A percentile compares a stretch with the other conserved stretches of the same genome.
Conservation (phyloP, 2,329 filamentous ascomycete genomes). For the Sporothrix protearum region DNA sequence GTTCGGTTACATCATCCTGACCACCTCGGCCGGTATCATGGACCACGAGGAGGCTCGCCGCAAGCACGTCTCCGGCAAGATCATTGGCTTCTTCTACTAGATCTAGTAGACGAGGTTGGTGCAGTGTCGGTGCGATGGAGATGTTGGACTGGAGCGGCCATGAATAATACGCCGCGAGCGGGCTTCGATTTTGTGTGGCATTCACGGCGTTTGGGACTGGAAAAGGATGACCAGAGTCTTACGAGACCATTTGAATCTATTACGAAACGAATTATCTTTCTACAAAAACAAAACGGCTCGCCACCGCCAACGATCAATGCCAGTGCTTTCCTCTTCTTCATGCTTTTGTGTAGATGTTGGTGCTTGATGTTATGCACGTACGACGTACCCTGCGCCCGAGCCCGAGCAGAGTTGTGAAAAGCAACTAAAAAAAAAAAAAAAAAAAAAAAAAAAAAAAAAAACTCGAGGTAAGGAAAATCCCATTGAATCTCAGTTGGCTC, state of each 20-base stretch:
- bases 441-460: too few relatives aligned
- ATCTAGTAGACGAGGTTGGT: background rate
- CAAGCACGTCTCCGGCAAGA: slow-evolving; percentile 98
- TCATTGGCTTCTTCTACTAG: slow-evolving; percentile 99
- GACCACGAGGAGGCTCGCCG: slow-evolving; percentile 99
- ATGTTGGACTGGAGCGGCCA: slow-evolving; percentile 1
- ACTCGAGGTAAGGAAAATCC: too few relatives aligned
- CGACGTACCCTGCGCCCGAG: background rate
- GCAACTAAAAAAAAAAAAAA: too few relatives aligned
- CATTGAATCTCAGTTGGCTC: background rate
- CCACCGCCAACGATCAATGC: slow-evolving; percentile 15
- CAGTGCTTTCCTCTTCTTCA: slow-evolving; percentile 13
- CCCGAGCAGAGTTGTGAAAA: background rate
- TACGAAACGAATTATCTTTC: slow-evolving; percentile 12
- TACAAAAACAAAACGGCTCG: slow-evolving; percentile 1
- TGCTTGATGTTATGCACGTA: background rate
- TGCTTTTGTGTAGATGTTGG: background rate
- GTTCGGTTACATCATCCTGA: slow-evolving; percentile 99
- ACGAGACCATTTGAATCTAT: slow-evolving; percentile 17
- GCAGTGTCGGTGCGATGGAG: background rate
- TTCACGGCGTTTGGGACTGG: slow-evolving; percentile 30
- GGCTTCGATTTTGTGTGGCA: slow-evolving; percentile 26
- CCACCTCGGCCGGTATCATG: slow-evolving; percentile 99
- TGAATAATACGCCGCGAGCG: slow-evolving; percentile 2
- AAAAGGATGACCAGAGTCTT: slow-evolving; percentile 22